Conservation (phyloP, 1,139 yeast genomes). For the Candida sp. region DNA sequence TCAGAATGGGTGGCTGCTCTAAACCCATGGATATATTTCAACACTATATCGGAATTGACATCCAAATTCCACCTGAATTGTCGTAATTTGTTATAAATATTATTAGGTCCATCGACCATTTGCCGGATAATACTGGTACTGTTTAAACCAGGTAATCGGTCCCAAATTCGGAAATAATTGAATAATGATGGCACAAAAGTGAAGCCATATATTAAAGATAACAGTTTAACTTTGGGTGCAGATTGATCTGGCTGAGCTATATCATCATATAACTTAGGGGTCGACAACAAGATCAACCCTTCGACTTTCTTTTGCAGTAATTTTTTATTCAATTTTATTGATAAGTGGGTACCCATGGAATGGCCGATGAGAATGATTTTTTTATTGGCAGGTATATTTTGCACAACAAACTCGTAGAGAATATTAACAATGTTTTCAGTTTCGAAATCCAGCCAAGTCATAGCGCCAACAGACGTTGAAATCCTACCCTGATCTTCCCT, state of each 20-base stretch:
- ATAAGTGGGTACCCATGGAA: constrained; percentile 70
- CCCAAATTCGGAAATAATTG: constrained; percentile 54
- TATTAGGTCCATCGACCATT: constrained; percentile 31
- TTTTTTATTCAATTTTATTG: constrained; percentile 43
- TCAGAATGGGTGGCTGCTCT: constrained; percentile 40
- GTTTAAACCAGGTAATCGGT: constrained; percentile 58
- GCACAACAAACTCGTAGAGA: constrained; percentile 36
- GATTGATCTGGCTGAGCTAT: constrained; percentile 6
- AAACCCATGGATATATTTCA: constrained; percentile 53
- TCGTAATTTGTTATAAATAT: constrained; percentile 43
- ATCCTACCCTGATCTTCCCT: constrained; percentile 25
- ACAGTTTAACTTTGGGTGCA: constrained; percentile 2
- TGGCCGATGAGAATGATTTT: constrained; percentile 65
- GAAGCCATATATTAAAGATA: constrained; percentile 19
- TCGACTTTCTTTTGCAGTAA: constrained; percentile 41
- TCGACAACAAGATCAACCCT: constrained; percentile 49
- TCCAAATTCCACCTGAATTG: constrained; percentile 76
- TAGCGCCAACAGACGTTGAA: constrained; percentile 21
- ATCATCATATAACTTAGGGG: constrained; percentile 46
- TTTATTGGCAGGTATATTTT: constrained; percentile 37
- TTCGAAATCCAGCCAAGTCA: constrained; percentile 43
- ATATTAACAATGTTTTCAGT: constrained; percentile 49
- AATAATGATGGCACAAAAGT: constrained; percentile 50
- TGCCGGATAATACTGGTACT: constrained; percentile 58
- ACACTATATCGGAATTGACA: constrained; percentile 51